phyloP scores from a whole-genome alignment of 495 filamentous ascomycete genomes.

The Penicillium bialowiezense region DNA sequence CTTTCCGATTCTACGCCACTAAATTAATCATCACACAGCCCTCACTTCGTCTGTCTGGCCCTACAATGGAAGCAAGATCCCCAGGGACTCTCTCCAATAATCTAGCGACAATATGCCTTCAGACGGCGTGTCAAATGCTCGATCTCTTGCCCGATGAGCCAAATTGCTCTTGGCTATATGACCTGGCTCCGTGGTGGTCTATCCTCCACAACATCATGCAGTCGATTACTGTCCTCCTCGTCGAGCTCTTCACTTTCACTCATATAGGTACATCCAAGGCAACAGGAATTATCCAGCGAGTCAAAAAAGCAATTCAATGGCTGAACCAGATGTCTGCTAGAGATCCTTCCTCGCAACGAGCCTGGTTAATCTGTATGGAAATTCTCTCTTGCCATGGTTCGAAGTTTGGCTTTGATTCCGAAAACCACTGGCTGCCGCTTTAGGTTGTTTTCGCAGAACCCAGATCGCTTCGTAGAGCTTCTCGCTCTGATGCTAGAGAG shows the following conservation, averaged over 20 bases:
- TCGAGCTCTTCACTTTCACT: conserved; percentile 49
- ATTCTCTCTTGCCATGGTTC: conserved; percentile 17
- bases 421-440: too few relatives aligned
- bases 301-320: conserved; percentile 48
- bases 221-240: conserved; percentile 51
- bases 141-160: conserved; percentile 42
- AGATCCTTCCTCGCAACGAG: conserved; percentile 45
- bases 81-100: conserved; percentile 40
- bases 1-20: conserved; percentile 54
- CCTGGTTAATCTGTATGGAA: conserved; percentile 31
- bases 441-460: too few relatives aligned
- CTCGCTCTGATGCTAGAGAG: too few relatives aligned
- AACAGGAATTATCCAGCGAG: conserved; percentile 33
- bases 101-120: conserved; percentile 48
- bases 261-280: conserved; percentile 31
- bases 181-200: conserved; percentile 56
- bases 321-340: conserved; percentile 44
- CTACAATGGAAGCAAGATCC: not conserved
- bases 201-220: conserved; percentile 61
- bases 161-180: conserved; percentile 43
- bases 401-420: conserved; percentile 7
- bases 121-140: conserved; percentile 46
- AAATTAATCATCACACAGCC: conserved; percentile 57
- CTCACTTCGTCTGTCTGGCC: conserved; percentile 44
- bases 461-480: too few relatives aligned